These are phyloP conservation scores for Clavulina sp. DNA, from an alignment of 768 basidiomycete species.

Conservation along the genomic window DNA sequence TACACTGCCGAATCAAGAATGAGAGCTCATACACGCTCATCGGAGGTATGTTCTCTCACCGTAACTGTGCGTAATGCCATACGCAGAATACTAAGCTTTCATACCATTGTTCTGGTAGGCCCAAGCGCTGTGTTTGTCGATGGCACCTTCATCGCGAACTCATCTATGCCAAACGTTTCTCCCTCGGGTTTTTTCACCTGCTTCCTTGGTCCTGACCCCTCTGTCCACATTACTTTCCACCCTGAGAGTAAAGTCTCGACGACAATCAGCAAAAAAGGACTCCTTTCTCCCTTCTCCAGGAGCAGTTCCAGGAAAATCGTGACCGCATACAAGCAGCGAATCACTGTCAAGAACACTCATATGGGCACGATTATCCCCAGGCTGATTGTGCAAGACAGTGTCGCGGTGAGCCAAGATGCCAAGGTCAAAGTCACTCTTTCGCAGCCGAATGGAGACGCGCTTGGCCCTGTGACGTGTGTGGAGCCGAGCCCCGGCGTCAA, in stretches of 20 bases:
- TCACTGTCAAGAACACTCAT: slow-evolving; percentile 11
- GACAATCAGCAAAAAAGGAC: neutral
- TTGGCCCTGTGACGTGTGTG: neutral
- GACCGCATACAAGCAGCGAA: slow-evolving; percentile 8
- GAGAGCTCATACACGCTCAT: slow-evolving; percentile 10
- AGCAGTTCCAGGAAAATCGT: slow-evolving; percentile 3
- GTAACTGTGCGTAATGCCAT: neutral
- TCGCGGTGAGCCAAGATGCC: slow-evolving; percentile 13
- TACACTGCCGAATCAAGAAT: slow-evolving; percentile 11
- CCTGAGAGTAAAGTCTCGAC: slow-evolving; percentile 5
- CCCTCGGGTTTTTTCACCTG: slow-evolving; percentile 10
- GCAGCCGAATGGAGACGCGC: slow-evolving; percentile 15
- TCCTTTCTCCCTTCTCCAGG: slow-evolving; percentile 2
- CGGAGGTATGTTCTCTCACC: neutral
- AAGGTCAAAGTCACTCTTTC: slow-evolving; percentile 17
- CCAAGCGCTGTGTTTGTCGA: neutral
- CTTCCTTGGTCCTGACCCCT: slow-evolving; percentile 11
- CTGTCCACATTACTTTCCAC: slow-evolving; percentile 11
- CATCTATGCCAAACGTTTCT: slow-evolving; percentile 4
- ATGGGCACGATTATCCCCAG: neutral
- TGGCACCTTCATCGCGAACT: neutral
- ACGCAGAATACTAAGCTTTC: too few relatives aligned
- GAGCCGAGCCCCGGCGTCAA: slow-evolving; percentile 5
- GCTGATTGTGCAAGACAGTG: slow-evolving; percentile 6
- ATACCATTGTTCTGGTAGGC: slow-evolving; percentile 5